phyloP scores from a whole-genome alignment of 1,284 basidiomycete species.

The Ustilago vetiveriae region DNA sequence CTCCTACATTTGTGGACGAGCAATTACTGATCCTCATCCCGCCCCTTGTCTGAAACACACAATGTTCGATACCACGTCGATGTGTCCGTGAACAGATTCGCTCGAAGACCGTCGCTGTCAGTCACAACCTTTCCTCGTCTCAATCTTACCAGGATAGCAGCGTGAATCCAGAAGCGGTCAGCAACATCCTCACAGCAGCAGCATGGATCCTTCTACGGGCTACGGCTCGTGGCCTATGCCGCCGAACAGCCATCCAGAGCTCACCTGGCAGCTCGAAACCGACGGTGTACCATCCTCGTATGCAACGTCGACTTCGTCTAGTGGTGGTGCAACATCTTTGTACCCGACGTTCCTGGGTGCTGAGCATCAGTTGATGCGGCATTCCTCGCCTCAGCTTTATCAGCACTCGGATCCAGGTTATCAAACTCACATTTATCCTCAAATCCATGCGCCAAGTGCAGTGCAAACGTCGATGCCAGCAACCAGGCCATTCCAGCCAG shows the following conservation, averaged over 20 bases:
- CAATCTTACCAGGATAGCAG: too few relatives aligned
- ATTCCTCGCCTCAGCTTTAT: background rate
- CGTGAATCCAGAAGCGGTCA: too few relatives aligned
- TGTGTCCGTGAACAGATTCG: too few relatives aligned
- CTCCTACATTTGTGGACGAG: too few relatives aligned
- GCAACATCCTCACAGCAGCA: too few relatives aligned
- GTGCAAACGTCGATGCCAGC: background rate
- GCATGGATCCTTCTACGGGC: slow-evolving; percentile 14
- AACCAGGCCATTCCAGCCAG: background rate
- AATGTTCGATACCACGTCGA: too few relatives aligned
- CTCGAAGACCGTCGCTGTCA: too few relatives aligned
- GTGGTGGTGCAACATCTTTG: background rate
- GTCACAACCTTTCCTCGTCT: too few relatives aligned
- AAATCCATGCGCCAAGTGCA: background rate
- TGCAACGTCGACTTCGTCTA: slow-evolving; percentile 2
- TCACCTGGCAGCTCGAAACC: slow-evolving; percentile 16
- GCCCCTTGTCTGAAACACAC: too few relatives aligned
- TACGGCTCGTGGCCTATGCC: slow-evolving; percentile 22
- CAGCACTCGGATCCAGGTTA: slow-evolving; percentile 6
- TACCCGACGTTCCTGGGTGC: slow-evolving; percentile 1
- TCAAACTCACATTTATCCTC: slow-evolving; percentile 1
- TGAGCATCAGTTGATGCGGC: slow-evolving; percentile 3
- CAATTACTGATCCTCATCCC: too few relatives aligned
- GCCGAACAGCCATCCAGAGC: slow-evolving; percentile 12
- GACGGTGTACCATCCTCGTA: slow-evolving; percentile 6